phyloP scores from a whole-genome alignment of 2,329 filamentous ascomycete genomes.

The Chrysoporthe cubensis region DNA sequence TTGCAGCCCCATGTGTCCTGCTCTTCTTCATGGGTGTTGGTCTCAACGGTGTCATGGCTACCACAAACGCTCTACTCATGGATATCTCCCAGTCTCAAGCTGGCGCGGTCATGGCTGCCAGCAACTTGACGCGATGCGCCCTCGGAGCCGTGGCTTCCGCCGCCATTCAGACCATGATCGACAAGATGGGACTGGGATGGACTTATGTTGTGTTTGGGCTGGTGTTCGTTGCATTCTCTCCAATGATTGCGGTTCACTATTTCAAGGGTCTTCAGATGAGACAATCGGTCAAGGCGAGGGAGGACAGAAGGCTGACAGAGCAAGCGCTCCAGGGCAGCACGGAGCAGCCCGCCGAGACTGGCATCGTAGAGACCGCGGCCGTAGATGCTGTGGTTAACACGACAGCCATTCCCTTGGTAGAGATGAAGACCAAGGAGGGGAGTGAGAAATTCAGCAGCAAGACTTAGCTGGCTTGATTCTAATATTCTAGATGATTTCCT shows the following conservation, averaged over 20 bases:
- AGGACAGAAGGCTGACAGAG: background rate
- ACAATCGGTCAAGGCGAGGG: constrained; percentile 10
- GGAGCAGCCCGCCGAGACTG: background rate
- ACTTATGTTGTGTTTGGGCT: constrained; percentile 19
- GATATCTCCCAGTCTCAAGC: constrained; percentile 17
- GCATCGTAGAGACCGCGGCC: background rate
- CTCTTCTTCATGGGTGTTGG: constrained; percentile 43
- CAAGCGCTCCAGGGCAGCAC: background rate
- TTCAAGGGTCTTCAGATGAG: constrained; percentile 16
- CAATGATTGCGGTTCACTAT: constrained; percentile 15
- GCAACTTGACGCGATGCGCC: constrained; percentile 18
- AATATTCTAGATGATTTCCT: background rate
- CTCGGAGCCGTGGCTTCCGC: constrained; percentile 17
- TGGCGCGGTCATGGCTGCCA: constrained; percentile 20
- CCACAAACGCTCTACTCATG: constrained; percentile 20
- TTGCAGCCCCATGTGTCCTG: constrained; percentile 47
- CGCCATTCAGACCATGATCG: constrained; percentile 19
- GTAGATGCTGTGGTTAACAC: constrained; percentile 6
- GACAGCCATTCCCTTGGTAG: constrained; percentile 13
- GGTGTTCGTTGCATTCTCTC: constrained; percentile 12
- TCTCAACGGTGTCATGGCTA: constrained; percentile 23
- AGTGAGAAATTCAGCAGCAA: constrained; percentile 7
- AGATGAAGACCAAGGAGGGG: constrained; percentile 12
- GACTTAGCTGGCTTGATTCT: background rate
- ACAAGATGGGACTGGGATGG: constrained; percentile 20